Conservation (phyloP, 2,329 filamentous ascomycete genomes). For the Paracamarosporium sp. region DNA sequence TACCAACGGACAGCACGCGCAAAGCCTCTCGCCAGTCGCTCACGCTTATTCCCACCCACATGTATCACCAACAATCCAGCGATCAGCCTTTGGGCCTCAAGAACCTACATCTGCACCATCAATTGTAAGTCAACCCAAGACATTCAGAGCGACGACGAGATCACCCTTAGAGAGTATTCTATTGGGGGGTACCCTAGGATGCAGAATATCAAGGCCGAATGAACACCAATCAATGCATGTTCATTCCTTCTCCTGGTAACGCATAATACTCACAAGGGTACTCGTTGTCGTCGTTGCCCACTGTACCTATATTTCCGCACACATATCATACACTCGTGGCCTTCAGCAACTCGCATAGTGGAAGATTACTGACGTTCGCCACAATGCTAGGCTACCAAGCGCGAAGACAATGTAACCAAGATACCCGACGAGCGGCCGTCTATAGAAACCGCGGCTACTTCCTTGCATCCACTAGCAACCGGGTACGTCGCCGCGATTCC, state of each 20-base stretch:
- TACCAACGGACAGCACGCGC: slow-evolving; percentile 23
- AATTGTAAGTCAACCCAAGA: background rate
- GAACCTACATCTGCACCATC: slow-evolving; percentile 13
- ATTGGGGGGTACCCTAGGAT: too few relatives aligned
- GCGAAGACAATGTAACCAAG: slow-evolving; percentile 28
- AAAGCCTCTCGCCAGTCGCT: slow-evolving; percentile 25
- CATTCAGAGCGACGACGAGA: background rate
- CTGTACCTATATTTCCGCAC: too few relatives aligned
- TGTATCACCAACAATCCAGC: slow-evolving; percentile 22
- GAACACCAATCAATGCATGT: background rate
- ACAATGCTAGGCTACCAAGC: slow-evolving; percentile 20
- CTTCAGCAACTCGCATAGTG: background rate
- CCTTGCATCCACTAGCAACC: slow-evolving; percentile 31
- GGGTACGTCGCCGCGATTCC: slow-evolving; percentile 8
- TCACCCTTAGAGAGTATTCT: too few relatives aligned
- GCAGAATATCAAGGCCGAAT: background rate
- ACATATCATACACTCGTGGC: background rate
- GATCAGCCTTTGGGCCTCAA: slow-evolving; percentile 10
- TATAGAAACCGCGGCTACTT: slow-evolving; percentile 29
- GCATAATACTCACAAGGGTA: too few relatives aligned
- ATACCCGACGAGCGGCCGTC: slow-evolving; percentile 25
- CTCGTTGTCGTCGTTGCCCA: too few relatives aligned
- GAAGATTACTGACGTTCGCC: background rate
- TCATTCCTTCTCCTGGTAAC: background rate
- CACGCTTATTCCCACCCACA: slow-evolving; percentile 18